Percentiles rank a stretch among this genome's conserved stretches.
Evolutionary conservation across 2,329 filamentous ascomycete genomes (phyloP).

Genomic region (Phialemoniopsis sp.): DNA sequence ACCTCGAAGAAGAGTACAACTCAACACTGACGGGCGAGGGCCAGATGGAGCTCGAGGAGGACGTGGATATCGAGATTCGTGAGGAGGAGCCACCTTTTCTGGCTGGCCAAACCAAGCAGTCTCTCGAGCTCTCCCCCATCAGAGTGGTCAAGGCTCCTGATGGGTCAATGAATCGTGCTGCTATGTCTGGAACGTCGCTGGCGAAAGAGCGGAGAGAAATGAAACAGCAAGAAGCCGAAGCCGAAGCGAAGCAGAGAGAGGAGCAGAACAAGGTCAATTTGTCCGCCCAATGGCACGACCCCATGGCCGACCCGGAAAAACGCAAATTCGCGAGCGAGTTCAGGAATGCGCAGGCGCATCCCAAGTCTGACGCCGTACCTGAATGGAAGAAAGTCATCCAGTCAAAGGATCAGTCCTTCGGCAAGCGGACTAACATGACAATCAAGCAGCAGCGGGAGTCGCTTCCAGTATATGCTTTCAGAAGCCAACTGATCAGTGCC

Average conservation of each 20-base stretch:
- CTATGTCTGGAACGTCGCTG: constrained; percentile 85
- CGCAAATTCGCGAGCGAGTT: constrained; percentile 87
- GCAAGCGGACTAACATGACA: constrained; percentile 82
- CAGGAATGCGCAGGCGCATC: constrained; percentile 57
- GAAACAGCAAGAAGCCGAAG: constrained; percentile 82
- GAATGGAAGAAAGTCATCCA: constrained; percentile 90
- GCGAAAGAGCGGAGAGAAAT: constrained; percentile 88
- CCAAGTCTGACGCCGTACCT: constrained; percentile 63
- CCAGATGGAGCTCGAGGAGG: constrained; percentile 88
- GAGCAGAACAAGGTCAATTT: constrained; percentile 80
- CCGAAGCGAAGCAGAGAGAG: constrained; percentile 68
- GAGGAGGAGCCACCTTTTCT: constrained; percentile 97
- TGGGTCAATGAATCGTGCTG: constrained; percentile 94
- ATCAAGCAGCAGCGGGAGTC: constrained; percentile 94
- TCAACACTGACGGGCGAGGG: constrained; percentile 81
- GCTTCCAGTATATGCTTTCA: constrained; percentile 84
- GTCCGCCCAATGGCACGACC: constrained; percentile 91
- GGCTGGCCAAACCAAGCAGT: constrained; percentile 93
- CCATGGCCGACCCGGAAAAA: constrained; percentile 83
- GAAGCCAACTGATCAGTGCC: constrained; percentile 81
- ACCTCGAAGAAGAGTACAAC: constrained; percentile 91
- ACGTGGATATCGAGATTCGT: constrained; percentile 93
- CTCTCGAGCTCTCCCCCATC: constrained; percentile 90
- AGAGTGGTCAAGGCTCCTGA: constrained; percentile 96
- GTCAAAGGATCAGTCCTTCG: constrained; percentile 74